These are phyloP conservation scores for Botrytis squamosa DNA, from an alignment of 2,329 filamentous ascomycete species.

Conservation along the genomic window DNA sequence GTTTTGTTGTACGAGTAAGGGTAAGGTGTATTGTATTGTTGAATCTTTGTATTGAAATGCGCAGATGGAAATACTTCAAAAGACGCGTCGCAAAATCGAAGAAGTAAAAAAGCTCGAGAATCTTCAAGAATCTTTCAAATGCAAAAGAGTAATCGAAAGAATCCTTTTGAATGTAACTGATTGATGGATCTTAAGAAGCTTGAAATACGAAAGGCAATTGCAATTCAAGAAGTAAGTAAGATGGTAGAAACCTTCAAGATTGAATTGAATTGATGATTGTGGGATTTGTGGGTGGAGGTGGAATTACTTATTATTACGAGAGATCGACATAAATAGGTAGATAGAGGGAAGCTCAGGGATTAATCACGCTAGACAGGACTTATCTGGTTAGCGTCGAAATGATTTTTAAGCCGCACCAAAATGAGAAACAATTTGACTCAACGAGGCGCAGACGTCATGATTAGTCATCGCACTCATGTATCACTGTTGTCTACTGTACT, in stretches of 20 bases:
- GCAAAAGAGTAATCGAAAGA: background rate
- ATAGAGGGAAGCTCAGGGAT: conserved; percentile 6
- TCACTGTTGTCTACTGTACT: background rate
- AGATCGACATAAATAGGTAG: background rate
- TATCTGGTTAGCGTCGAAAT: background rate
- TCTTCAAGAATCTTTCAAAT: background rate
- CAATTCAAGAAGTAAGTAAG: background rate
- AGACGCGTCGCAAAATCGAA: background rate
- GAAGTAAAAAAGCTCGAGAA: background rate
- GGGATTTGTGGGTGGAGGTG: background rate
- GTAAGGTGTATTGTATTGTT: background rate
- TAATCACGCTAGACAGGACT: background rate
- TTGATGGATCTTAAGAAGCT: background rate
- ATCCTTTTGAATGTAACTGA: background rate
- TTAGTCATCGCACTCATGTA: background rate
- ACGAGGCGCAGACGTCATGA: background rate
- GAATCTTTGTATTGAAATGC: background rate
- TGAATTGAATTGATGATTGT: background rate
- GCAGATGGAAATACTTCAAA: background rate
- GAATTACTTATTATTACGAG: background rate
- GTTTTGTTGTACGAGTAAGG: background rate
- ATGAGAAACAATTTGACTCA: background rate
- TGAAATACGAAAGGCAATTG: background rate
- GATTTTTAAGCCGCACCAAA: background rate
- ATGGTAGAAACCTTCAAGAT: background rate